Percentiles rank a stretch among this genome's conserved stretches.
Conservation (phyloP, 257 asterid genomes). For the Solanum peruvianum region DNA sequence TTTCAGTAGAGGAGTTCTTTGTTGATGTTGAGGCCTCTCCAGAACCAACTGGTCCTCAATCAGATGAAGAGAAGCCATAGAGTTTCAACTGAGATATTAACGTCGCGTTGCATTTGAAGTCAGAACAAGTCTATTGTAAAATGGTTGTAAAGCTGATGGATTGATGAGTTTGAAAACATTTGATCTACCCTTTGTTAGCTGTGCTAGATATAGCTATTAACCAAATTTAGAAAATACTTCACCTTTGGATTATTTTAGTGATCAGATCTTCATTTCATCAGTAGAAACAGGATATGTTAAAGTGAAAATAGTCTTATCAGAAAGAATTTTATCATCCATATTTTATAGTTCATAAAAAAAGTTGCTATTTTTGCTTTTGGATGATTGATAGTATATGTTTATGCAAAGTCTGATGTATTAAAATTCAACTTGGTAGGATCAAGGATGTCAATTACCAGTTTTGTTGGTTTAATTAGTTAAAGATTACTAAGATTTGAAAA, state of each 20-base stretch:
- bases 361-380: not conserved
- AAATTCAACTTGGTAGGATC: not conserved
- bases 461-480: not conserved
- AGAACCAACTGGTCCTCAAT: conserved; percentile 53
- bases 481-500: not conserved
- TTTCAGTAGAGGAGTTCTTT: conserved; percentile 86
- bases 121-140: not conserved
- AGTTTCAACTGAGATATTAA: conserved; percentile 12
- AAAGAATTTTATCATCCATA: not conserved
- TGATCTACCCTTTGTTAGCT: not conserved
- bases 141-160: not conserved
- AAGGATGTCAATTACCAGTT: not conserved
- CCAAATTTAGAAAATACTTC: not conserved
- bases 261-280: not conserved
- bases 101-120: not conserved
- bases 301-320: not conserved
- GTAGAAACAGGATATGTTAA: not conserved
- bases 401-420: not conserved
- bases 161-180: not conserved
- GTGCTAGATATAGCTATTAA: not conserved
- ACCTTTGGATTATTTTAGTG: not conserved
- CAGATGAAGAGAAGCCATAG: conserved; percentile 85
- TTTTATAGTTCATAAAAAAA: not conserved
- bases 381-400: not conserved
- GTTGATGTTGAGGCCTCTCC: conserved; percentile 54